Conservation (phyloP, 768 basidiomycete genomes). For the Dendrothele bispora region DNA sequence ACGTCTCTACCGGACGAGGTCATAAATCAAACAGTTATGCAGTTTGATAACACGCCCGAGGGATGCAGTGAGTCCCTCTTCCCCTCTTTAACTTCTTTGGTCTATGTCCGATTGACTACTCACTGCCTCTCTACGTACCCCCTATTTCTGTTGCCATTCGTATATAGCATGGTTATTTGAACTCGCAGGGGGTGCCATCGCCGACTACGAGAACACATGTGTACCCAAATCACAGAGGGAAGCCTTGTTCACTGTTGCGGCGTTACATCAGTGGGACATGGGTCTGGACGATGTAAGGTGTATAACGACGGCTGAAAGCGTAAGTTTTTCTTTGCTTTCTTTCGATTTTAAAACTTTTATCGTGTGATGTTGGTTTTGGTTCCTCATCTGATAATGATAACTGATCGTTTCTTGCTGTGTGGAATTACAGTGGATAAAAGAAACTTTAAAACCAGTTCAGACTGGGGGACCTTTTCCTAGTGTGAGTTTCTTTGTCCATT, state of each 20-base stretch:
- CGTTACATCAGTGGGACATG: constrained; percentile 92
- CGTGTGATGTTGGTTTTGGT: no score
- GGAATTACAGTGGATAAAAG: constrained; percentile 78
- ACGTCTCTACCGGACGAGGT: constrained; percentile 85
- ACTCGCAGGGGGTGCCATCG: constrained; percentile 78
- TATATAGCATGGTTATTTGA: constrained; percentile 87
- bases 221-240: constrained; percentile 78
- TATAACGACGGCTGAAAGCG: constrained; percentile 79
- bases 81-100: neutral
- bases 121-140: no score
- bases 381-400: no score
- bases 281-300: constrained; percentile 74
- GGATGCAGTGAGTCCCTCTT: constrained; percentile 76
- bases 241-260: constrained; percentile 82
- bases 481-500: constrained; percentile 46
- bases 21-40: constrained; percentile 77
- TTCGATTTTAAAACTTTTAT: constrained; percentile 9
- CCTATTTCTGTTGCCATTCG: neutral
- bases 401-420: no score
- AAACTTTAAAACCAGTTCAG: constrained; percentile 68
- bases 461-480: constrained; percentile 84
- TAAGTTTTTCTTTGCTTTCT: constrained; percentile 26
- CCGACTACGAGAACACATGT: constrained; percentile 71
- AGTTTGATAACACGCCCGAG: constrained; percentile 81
- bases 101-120: neutral